phyloP scores from a whole-genome alignment of 208 protist genomes.

The Crithidia acanthocephali region DNA sequence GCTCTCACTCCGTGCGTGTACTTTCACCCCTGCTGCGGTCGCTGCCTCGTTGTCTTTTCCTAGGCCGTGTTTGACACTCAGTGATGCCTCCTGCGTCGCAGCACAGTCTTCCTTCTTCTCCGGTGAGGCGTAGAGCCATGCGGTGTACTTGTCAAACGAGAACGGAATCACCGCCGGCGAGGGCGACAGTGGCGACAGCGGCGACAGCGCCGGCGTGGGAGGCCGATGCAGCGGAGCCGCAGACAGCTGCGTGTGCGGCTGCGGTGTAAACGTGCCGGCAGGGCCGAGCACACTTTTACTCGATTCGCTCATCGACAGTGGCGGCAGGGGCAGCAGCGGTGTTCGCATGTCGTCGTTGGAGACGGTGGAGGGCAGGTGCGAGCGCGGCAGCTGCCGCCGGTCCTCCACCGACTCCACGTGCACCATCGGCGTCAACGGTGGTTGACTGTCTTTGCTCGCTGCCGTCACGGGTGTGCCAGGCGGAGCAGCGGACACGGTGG shows the following conservation, averaged over 20 bases:
- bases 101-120: neutral
- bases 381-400: slow-evolving; percentile 10
- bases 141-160: slow-evolving; percentile 22
- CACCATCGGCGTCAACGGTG: neutral
- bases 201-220: slow-evolving; percentile 5
- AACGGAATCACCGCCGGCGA: slow-evolving; percentile 5
- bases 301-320: too few species aligned
- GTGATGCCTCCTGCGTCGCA: too few species aligned
- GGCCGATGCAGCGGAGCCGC: slow-evolving; percentile 6
- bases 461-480: neutral
- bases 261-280: too few species aligned
- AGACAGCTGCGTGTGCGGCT: too few species aligned
- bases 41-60: too few species aligned
- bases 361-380: neutral
- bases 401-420: slow-evolving; percentile 7
- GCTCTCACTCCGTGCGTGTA: too few species aligned
- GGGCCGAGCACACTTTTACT: too few species aligned
- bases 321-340: neutral
- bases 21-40: too few species aligned
- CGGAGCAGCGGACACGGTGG: too few species aligned
- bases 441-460: neutral
- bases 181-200: neutral
- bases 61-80: too few species aligned
- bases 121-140: slow-evolving; percentile 7
- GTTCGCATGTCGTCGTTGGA: neutral